Percentiles rank a stretch among this genome's conserved stretches.
phyloP scores from a whole-genome alignment of 352 stramenopile species.

The Globisporangium megalacanthum region DNA sequence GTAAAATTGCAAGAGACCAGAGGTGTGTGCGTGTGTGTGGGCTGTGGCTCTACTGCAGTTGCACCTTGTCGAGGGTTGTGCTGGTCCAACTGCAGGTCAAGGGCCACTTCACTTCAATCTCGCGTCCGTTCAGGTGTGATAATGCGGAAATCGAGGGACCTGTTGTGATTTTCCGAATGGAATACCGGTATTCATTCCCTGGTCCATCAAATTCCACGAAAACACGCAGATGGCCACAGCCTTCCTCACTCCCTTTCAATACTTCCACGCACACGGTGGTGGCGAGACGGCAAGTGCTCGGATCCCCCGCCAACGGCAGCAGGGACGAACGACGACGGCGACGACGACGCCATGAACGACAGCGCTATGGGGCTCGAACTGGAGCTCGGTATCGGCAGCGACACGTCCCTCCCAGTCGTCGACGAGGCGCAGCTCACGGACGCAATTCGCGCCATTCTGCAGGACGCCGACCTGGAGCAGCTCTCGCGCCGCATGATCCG shows the following conservation, averaged over 20 bases:
- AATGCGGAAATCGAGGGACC: not conserved
- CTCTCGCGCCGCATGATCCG: constrained; percentile 84
- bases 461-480: constrained; percentile 78
- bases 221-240: too few species aligned
- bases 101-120: too few species aligned
- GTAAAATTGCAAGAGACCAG: too few species aligned
- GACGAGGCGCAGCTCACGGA: constrained; percentile 59
- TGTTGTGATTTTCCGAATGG: too few species aligned
- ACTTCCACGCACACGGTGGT: not conserved
- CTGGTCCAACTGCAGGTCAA: too few species aligned
- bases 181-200: too few species aligned
- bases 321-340: not conserved
- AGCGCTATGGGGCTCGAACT: constrained; percentile 43
- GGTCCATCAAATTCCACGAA: too few species aligned
- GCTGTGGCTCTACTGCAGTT: too few species aligned
- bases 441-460: constrained; percentile 73
- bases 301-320: not conserved
- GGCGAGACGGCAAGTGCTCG: not conserved
- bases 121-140: not conserved
- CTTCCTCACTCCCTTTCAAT: too few species aligned
- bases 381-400: constrained; percentile 46
- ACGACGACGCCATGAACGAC: constrained; percentile 36
- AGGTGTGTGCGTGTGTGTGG: too few species aligned
- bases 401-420: constrained; percentile 30
- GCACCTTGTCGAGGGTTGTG: too few species aligned